phyloP scores from a whole-genome alignment of 2,329 filamentous ascomycete species.

The Clonostachys byssicola region DNA sequence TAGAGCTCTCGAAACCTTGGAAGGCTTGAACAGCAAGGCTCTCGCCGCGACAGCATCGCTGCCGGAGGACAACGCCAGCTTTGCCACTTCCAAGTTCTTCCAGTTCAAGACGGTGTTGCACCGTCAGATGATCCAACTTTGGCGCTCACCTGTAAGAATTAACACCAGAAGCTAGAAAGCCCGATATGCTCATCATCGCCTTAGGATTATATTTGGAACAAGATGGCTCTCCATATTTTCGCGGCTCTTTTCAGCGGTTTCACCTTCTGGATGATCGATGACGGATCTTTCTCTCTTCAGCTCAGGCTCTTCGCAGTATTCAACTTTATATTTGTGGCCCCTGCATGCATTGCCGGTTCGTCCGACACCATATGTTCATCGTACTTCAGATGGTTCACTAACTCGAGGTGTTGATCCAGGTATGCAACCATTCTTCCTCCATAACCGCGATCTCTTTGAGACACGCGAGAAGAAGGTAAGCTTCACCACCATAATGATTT shows the following conservation, averaged over 20 bases:
- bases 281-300: slow-evolving; percentile 31
- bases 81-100: slow-evolving; percentile 28
- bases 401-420: slow-evolving; percentile 34
- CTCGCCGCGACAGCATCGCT: not conserved
- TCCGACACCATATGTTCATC: slow-evolving; percentile 20
- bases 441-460: slow-evolving; percentile 53
- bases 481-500: not conserved
- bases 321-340: slow-evolving; percentile 36
- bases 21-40: slow-evolving; percentile 55
- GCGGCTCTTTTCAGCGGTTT: slow-evolving; percentile 42
- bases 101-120: slow-evolving; percentile 28
- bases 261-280: slow-evolving; percentile 41
- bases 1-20: slow-evolving; percentile 34
- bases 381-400: too few relatives aligned
- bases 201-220: slow-evolving; percentile 16
- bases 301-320: slow-evolving; percentile 41
- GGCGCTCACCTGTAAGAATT: slow-evolving; percentile 11
- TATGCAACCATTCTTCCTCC: slow-evolving; percentile 54
- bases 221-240: slow-evolving; percentile 31
- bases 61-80: slow-evolving; percentile 24
- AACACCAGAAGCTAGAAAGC: too few relatives aligned
- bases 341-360: slow-evolving; percentile 18
- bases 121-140: slow-evolving; percentile 12
- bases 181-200: too few relatives aligned
- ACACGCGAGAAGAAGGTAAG: slow-evolving; percentile 47